phyloP scores from a whole-genome alignment of 306 rosid species.

The Begonia loranthoides region DNA sequence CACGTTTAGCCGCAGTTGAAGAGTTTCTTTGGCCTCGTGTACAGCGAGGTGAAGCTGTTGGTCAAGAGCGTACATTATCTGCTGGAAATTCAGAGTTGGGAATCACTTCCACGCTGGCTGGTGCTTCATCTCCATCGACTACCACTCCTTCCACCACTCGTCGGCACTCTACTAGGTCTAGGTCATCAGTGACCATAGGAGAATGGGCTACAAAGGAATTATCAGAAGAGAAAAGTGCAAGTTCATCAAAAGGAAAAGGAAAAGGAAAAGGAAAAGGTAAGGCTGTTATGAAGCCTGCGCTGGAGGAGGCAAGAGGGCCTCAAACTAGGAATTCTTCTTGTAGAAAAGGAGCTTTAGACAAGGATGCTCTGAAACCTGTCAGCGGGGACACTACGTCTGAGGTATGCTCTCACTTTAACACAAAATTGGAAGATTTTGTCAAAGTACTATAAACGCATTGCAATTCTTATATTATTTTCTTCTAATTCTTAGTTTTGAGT shows the following conservation, averaged over 20 bases:
- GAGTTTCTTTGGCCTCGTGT: conserved; percentile 97
- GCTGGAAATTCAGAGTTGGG: conserved; percentile 81
- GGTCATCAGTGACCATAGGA: conserved; percentile 72
- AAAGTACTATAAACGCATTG: too few species aligned
- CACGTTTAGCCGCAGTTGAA: conserved; percentile 93
- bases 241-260: conserved; percentile 90
- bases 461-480: too few species aligned
- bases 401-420: conserved; percentile 29
- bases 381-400: conserved; percentile 92
- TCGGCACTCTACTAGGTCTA: conserved; percentile 76
- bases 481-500: neutral
- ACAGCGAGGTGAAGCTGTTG: conserved; percentile 66
- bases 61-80: conserved; percentile 52
- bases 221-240: conserved; percentile 58
- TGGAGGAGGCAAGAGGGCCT: conserved; percentile 74
- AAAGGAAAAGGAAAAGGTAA: conserved; percentile 97
- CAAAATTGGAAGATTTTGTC: neutral
- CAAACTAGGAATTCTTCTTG: conserved; percentile 93
- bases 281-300: conserved; percentile 81
- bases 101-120: conserved; percentile 50
- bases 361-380: conserved; percentile 70
- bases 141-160: conserved; percentile 57
- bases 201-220: conserved; percentile 49
- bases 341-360: conserved; percentile 70
- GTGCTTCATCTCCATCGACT: conserved; percentile 53